Evolutionary conservation across 306 rosid genomes (phyloP).

Genomic region (Vicia sativa): DNA sequence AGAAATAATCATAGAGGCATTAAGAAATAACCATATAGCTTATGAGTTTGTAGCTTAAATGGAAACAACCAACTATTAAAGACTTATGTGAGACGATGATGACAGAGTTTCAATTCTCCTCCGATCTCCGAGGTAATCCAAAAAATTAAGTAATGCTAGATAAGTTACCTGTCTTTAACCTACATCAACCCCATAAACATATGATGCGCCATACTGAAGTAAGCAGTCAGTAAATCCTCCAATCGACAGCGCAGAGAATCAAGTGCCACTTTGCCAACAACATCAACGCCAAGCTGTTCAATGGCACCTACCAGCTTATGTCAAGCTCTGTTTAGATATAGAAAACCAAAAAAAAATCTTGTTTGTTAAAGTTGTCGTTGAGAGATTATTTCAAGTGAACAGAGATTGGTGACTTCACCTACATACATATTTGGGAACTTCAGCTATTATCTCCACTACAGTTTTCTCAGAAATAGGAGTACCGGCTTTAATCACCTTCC

Average conservation of each 20-base stretch:
- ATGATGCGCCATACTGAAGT: constrained; percentile 89
- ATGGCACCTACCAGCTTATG: constrained; percentile 93
- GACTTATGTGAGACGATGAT: too few species aligned
- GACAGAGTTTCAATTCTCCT: too few species aligned
- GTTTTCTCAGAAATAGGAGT: too few species aligned
- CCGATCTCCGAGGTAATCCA: too few species aligned
- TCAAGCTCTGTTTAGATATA: constrained; percentile 69
- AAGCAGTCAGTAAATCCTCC: constrained; percentile 97
- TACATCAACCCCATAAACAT: constrained; percentile 90
- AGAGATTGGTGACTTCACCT: constrained; percentile 85
- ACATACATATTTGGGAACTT: too few species aligned
- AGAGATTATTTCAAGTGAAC: constrained; percentile 3
- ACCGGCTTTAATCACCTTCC: too few species aligned
- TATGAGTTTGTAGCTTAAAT: too few species aligned
- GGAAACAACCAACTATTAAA: too few species aligned
- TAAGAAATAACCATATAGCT: too few species aligned
- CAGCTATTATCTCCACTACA: too few species aligned
- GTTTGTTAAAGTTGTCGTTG: constrained; percentile 20
- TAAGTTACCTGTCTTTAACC: constrained; percentile 98
- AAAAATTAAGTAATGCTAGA: too few species aligned
- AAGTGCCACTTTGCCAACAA: constrained; percentile 82
- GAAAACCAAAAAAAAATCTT: constrained; percentile 13
- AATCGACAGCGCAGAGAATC: constrained; percentile 93
- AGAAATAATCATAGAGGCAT: too few species aligned
- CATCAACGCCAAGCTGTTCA: constrained; percentile 73